Conservation (phyloP, 306 rosid genomes). For the Vigna radiata region DNA sequence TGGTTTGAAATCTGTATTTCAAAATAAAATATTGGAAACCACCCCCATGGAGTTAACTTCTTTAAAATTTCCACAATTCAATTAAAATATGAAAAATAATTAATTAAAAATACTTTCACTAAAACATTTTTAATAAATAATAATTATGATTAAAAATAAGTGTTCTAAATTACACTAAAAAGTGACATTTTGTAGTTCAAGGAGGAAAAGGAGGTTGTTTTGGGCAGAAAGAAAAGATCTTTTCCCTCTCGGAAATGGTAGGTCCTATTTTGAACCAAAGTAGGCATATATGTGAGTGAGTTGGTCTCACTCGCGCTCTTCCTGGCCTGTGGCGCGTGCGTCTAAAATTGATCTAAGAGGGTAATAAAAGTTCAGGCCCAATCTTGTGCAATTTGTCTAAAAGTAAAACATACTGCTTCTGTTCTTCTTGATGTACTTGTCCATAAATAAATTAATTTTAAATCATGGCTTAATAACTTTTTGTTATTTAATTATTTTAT, state of each 20-base stretch:
- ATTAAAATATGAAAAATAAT: no score
- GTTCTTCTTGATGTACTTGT: neutral
- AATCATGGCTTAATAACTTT: neutral
- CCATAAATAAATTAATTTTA: neutral
- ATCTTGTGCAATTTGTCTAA: conserved; percentile 55
- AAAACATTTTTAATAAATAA: no score
- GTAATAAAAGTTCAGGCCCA: conserved; percentile 38
- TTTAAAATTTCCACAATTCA: no score
- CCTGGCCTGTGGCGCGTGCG: neutral
- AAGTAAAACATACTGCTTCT: conserved; percentile 45
- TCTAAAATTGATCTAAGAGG: conserved; percentile 31
- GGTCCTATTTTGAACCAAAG: conserved; percentile 50
- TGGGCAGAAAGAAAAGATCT: neutral
- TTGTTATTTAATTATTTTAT: no score
- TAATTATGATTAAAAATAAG: no score
- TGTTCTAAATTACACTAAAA: no score
- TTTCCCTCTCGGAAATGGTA: conserved; percentile 16
- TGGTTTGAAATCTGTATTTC: no score
- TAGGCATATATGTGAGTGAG: conserved; percentile 27
- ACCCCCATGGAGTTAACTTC: no score
- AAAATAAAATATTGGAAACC: no score
- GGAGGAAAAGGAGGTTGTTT: neutral
- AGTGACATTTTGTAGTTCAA: no score
- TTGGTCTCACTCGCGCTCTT: conserved; percentile 16
- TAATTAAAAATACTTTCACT: no score